These are phyloP conservation scores for Capsicum rhomboideum DNA, from an alignment of 257 asterid genomes.

Conservation along the genomic window DNA sequence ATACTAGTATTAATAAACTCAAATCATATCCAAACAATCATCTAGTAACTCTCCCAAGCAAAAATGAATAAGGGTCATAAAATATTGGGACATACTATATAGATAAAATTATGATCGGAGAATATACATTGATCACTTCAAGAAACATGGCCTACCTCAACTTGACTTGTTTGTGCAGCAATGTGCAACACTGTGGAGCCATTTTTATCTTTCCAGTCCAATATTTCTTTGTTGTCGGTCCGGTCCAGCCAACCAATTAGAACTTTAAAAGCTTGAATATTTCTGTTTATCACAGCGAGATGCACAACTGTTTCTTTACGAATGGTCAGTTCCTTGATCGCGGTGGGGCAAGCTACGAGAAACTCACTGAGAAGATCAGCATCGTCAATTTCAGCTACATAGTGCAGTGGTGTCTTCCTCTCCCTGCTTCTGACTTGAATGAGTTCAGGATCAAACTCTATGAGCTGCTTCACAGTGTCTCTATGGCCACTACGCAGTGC, in stretches of 20 bases:
- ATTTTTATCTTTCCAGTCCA: constrained; percentile 2
- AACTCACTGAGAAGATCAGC: constrained; percentile 1
- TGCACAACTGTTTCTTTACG: constrained; percentile 5
- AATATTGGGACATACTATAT: too few relatives aligned
- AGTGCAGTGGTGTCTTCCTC: constrained; percentile 5
- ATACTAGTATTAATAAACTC: background rate
- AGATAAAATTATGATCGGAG: too few relatives aligned
- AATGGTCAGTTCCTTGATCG: constrained; percentile 7
- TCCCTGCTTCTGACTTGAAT: constrained; percentile 5
- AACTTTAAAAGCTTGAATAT: constrained; percentile 3
- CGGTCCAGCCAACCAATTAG: constrained; percentile 10
- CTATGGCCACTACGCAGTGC: background rate
- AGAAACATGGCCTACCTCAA: constrained; percentile 1
- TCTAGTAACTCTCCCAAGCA: background rate
- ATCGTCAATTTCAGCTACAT: background rate
- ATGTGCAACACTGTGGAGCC: constrained; percentile 10
- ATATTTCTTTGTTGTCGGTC: background rate
- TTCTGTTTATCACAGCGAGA: constrained; percentile 5
- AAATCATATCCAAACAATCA: background rate
- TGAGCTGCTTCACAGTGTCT: constrained; percentile 3
- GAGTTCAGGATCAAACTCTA: background rate
- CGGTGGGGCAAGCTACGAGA: background rate
- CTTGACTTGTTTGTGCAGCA: constrained; percentile 5
- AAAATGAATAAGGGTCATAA: background rate
- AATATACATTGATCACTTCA: too few relatives aligned